Evolutionary conservation across 1,139 yeast genomes (phyloP).

Genomic region (Saccharomyces hybrid): DNA sequence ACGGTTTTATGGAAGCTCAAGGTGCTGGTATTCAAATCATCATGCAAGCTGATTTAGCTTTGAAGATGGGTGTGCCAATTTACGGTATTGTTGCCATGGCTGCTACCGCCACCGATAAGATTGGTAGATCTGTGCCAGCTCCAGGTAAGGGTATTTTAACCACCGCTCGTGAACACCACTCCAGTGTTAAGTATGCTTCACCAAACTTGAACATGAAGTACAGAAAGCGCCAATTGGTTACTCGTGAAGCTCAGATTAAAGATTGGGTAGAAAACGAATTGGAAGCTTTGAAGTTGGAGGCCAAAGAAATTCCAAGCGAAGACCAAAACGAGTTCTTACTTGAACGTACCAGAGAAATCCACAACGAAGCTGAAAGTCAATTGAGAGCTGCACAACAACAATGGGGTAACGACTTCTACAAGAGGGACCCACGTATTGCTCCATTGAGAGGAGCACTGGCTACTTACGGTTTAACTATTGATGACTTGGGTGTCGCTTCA

Average conservation of each 20-base stretch:
- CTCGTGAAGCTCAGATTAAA: conserved; percentile 71
- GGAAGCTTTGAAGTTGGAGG: conserved; percentile 62
- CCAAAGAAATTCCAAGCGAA: conserved; percentile 45
- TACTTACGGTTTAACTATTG: conserved; percentile 82
- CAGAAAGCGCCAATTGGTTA: conserved; percentile 84
- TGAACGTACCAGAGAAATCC: conserved; percentile 83
- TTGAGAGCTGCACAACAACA: conserved; percentile 81
- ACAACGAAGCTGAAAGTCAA: conserved; percentile 80
- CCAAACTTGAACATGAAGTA: conserved; percentile 83
- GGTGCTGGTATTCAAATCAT: conserved; percentile 98
- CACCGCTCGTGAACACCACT: conserved; percentile 90
- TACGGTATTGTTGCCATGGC: conserved; percentile 91
- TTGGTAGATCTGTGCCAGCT: conserved; percentile 98
- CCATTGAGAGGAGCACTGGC: conserved; percentile 97
- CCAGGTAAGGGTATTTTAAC: conserved; percentile 99
- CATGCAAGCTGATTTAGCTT: conserved; percentile 90
- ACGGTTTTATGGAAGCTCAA: conserved; percentile 99
- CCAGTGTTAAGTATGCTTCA: conserved; percentile 71
- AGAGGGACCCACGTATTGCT: conserved; percentile 86
- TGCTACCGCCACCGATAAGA: conserved; percentile 96
- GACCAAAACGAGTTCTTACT: conserved; percentile 47
- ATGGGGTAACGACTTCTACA: conserved; percentile 95
- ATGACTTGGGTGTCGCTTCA: conserved; percentile 94
- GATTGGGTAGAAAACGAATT: conserved; percentile 81
- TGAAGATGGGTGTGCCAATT: conserved; percentile 98